Conservation (phyloP, 2,329 filamentous ascomycete species). For the Stagonosporopsis chrysanthemi region DNA sequence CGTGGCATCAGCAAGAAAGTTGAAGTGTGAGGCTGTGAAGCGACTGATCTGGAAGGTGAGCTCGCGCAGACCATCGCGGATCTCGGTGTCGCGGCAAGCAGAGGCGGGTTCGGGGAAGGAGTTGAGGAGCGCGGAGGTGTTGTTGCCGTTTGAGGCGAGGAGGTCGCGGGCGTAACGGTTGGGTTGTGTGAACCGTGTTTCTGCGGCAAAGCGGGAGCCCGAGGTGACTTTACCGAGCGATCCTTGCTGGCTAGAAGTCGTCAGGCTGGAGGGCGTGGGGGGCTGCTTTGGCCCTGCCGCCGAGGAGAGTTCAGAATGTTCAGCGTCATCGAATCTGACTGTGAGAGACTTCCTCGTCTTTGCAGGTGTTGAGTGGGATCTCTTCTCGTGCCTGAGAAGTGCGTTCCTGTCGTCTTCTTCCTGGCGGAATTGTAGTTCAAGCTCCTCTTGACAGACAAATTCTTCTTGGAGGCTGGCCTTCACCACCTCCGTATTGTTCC, state of each 20-base stretch:
- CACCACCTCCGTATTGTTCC: neutral
- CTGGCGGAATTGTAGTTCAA: neutral
- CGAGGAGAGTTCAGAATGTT: neutral
- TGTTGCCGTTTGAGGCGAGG: neutral
- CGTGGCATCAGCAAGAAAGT: neutral
- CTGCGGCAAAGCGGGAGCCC: neutral
- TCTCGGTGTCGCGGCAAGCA: slow-evolving; percentile 33
- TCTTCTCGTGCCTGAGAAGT: neutral
- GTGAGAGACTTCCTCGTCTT: neutral
- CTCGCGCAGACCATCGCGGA: slow-evolving; percentile 32
- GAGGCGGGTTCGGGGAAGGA: slow-evolving; percentile 33
- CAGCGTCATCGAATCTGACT: neutral
- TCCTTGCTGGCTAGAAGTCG: too few species aligned
- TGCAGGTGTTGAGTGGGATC: neutral
- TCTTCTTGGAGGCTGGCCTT: neutral
- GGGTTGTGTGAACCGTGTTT: slow-evolving; percentile 1
- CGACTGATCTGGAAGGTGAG: slow-evolving; percentile 27
- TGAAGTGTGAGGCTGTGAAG: slow-evolving; percentile 24
- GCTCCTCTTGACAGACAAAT: neutral
- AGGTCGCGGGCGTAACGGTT: slow-evolving; percentile 2
- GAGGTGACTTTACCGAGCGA: too few species aligned
- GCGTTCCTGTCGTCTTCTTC: neutral
- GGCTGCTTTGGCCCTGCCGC: neutral
- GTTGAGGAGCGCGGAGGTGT: neutral
- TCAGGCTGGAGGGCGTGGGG: neutral